A percentile compares a stretch with the other conserved stretches of the same genome.
phyloP scores from a whole-genome alignment of 129 eudicot genomes.

The Flaveria linearis region DNA sequence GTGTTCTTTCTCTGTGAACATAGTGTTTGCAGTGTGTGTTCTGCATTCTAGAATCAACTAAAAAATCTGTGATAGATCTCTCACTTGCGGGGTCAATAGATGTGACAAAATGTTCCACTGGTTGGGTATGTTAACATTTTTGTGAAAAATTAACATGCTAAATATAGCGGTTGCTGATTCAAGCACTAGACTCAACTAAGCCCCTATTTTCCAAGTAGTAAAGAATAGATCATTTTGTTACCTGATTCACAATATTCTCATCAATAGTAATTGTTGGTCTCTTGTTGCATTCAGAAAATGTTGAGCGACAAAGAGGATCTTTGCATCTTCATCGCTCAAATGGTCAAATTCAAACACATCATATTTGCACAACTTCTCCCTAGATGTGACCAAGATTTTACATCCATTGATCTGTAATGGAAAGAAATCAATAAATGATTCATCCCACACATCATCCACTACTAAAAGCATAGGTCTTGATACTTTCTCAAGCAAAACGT shows the following conservation, averaged over 20 bases:
- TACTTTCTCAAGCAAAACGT: conserved; percentile 19
- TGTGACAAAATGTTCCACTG: too few species aligned
- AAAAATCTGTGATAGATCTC: too few species aligned
- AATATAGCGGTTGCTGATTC: too few species aligned
- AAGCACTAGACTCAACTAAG: too few species aligned
- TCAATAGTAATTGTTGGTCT: conserved; percentile 13
- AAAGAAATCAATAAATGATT: conserved; percentile 12
- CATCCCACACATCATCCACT: conserved; percentile 46
- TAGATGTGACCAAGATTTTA: conserved; percentile 28
- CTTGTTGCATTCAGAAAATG: conserved; percentile 1
- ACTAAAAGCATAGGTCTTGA: conserved; percentile 36
- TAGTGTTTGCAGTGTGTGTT: too few species aligned
- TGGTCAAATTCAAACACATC: conserved; percentile 22
- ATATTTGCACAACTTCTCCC: background rate
- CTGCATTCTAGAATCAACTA: too few species aligned
- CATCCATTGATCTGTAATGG: conserved; percentile 1
- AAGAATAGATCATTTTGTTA: background rate
- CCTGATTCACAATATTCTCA: conserved; percentile 24
- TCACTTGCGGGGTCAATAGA: too few species aligned
- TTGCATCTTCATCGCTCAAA: conserved; percentile 24
- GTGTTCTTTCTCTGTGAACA: too few species aligned
- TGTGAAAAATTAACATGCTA: background rate
- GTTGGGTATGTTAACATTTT: background rate
- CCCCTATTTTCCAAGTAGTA: background rate
- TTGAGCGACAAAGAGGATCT: conserved; percentile 19